A percentile compares a stretch with the other conserved stretches of the same genome.
phyloP scores from a whole-genome alignment of 1,139 yeast species.

The Pichia sp. region DNA sequence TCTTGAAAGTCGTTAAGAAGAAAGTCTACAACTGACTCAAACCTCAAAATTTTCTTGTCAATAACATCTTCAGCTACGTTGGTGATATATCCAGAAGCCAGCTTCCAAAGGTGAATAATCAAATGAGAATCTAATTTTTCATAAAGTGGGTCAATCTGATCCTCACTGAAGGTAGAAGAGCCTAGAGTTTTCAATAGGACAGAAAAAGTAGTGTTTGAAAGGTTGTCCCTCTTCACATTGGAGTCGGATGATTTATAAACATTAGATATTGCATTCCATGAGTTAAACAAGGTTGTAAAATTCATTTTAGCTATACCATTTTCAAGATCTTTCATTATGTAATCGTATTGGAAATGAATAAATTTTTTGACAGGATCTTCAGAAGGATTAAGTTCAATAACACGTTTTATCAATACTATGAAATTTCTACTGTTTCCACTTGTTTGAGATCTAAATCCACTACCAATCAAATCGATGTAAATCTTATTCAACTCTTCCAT shows the following conservation, averaged over 20 bases:
- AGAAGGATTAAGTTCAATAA: constrained; percentile 51
- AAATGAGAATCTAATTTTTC: constrained; percentile 24
- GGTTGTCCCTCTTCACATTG: constrained; percentile 8
- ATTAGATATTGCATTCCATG: constrained; percentile 27
- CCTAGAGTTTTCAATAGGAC: constrained; percentile 23
- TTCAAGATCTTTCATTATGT: constrained; percentile 33
- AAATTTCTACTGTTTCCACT: constrained; percentile 35
- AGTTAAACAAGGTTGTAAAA: constrained; percentile 26
- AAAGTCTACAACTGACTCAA: constrained; percentile 29
- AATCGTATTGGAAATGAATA: constrained; percentile 41
- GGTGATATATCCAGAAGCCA: constrained; percentile 19
- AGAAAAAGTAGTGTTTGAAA: constrained; percentile 17
- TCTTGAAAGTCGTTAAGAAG: constrained; percentile 22
- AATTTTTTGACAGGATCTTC: constrained; percentile 64
- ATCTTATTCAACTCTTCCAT: constrained; percentile 49
- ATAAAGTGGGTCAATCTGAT: constrained; percentile 11
- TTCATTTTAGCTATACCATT: constrained; percentile 33
- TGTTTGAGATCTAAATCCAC: constrained; percentile 18
- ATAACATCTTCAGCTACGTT: constrained; percentile 24
- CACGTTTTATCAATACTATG: constrained; percentile 47
- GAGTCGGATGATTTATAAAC: constrained; percentile 19
- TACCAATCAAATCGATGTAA: constrained; percentile 24
- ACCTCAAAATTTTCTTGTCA: constrained; percentile 29
- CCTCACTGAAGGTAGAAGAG: constrained; percentile 9
- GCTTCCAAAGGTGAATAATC: constrained; percentile 26